phyloP scores from a whole-genome alignment of 1,284 basidiomycete species.

The Austroboletus novae-zelandiae region DNA sequence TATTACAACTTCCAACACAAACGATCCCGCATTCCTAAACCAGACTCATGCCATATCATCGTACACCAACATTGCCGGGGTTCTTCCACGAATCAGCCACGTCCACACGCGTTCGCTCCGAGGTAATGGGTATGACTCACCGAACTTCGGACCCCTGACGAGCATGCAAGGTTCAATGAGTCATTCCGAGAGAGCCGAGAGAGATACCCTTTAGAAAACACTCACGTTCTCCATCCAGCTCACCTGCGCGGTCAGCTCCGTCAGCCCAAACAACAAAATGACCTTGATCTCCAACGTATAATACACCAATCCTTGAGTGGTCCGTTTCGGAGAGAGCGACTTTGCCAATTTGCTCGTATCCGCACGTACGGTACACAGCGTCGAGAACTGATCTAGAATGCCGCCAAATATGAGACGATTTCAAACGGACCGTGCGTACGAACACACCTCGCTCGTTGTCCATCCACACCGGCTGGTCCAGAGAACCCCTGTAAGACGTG shows the following conservation, averaged over 20 bases:
- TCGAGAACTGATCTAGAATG: conserved; percentile 37
- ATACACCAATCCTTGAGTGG: conserved; percentile 26
- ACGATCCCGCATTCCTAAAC: too few relatives aligned
- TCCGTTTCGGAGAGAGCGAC: conserved; percentile 13
- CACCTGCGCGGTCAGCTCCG: conserved; percentile 46
- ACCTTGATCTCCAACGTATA: conserved; percentile 38
- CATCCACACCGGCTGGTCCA: conserved; percentile 23
- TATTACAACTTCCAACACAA: conserved; percentile 1
- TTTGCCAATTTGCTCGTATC: conserved; percentile 34
- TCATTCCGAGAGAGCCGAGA: not conserved
- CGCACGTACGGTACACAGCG: conserved; percentile 38
- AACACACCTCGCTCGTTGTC: conserved; percentile 23
- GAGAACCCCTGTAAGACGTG: conserved; percentile 26
- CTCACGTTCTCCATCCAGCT: conserved; percentile 44
- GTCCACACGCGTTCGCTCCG: not conserved
- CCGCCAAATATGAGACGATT: not conserved
- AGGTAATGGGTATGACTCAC: conserved; percentile 11
- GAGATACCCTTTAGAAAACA: not conserved
- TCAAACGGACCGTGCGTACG: not conserved
- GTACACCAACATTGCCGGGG: conserved; percentile 40
- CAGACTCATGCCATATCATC: conserved; percentile 26
- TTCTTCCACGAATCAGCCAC: conserved; percentile 19
- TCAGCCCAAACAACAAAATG: conserved; percentile 43
- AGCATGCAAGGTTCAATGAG: not conserved
- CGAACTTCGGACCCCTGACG: conserved; percentile 30